Conservation (phyloP, 768 basidiomycete genomes). For the Phylloporus arenicola region DNA sequence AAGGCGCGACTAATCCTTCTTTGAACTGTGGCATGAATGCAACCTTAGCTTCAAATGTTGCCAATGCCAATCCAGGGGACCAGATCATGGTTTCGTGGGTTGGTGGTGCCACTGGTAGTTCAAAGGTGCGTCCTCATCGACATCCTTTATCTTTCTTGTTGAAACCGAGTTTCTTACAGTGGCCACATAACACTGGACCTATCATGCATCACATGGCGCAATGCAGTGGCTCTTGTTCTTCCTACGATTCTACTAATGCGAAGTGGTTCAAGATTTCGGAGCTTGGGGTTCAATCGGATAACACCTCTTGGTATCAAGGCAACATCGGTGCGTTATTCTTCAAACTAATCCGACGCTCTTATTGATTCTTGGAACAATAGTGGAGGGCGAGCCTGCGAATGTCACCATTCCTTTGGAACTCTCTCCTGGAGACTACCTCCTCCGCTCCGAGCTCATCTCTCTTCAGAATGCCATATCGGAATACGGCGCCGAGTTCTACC, state of each 20-base stretch:
- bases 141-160: neutral
- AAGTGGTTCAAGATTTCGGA: slow-evolving; percentile 74
- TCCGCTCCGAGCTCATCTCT: slow-evolving; percentile 76
- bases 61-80: slow-evolving; percentile 57
- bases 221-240: slow-evolving; percentile 51
- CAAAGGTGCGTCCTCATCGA: slow-evolving; percentile 29
- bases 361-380: slow-evolving; percentile 16
- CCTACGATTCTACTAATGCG: slow-evolving; percentile 52
- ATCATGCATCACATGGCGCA: slow-evolving; percentile 69
- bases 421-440: slow-evolving; percentile 62
- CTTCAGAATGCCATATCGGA: slow-evolving; percentile 54
- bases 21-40: slow-evolving; percentile 59
- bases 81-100: slow-evolving; percentile 50
- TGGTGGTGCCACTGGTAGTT: slow-evolving; percentile 34
- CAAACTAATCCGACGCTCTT: neutral
- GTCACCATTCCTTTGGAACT: slow-evolving; percentile 48
- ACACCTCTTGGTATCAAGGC: slow-evolving; percentile 44
- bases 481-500: slow-evolving; percentile 50
- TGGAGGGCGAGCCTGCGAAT: slow-evolving; percentile 33
- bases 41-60: slow-evolving; percentile 42
- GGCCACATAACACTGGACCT: slow-evolving; percentile 59
- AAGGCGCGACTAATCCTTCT: slow-evolving; percentile 52
- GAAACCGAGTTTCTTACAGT: slow-evolving; percentile 23
- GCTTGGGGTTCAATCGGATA: slow-evolving; percentile 35
- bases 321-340: slow-evolving; percentile 39